Conservation (phyloP, 1,284 basidiomycete genomes). For the Leucoagaricus sp. region DNA sequence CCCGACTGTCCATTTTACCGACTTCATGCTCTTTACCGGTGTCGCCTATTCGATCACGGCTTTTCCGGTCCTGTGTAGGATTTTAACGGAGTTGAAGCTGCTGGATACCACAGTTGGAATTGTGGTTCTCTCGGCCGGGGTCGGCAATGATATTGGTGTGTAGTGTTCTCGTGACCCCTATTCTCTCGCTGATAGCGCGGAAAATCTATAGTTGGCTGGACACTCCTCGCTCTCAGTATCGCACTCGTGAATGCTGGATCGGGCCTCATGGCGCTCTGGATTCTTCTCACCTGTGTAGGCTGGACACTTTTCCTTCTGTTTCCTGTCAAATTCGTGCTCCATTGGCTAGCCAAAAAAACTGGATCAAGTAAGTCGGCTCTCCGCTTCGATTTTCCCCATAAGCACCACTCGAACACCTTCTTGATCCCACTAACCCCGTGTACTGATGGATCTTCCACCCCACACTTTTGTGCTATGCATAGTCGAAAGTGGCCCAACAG, state of each 20-base stretch:
- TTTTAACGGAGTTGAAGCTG: constrained; percentile 79
- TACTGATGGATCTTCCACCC: not conserved
- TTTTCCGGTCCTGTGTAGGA: constrained; percentile 92
- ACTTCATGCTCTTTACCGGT: constrained; percentile 94
- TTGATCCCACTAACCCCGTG: not conserved
- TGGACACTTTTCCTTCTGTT: constrained; percentile 84
- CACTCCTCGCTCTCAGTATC: constrained; percentile 80
- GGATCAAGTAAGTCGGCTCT: constrained; percentile 54
- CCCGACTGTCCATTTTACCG: constrained; percentile 62
- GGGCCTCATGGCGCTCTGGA: constrained; percentile 78
- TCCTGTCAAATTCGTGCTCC: constrained; percentile 62
- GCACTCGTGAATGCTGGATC: constrained; percentile 86
- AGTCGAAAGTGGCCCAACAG: constrained; percentile 76
- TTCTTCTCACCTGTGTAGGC: constrained; percentile 79
- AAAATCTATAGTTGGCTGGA: constrained; percentile 60
- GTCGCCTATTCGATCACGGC: constrained; percentile 94
- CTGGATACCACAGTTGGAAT: constrained; percentile 94
- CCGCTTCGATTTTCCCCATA: not conserved
- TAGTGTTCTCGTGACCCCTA: constrained; percentile 15
- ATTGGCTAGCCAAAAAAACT: constrained; percentile 76
- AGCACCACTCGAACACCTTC: not conserved
- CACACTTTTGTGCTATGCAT: not conserved
- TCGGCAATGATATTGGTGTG: constrained; percentile 80
- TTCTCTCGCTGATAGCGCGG: not conserved
- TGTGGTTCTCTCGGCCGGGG: constrained; percentile 90